Evolutionary conservation across 768 basidiomycete species (phyloP).

Genomic region (Russula vinacea): DNA sequence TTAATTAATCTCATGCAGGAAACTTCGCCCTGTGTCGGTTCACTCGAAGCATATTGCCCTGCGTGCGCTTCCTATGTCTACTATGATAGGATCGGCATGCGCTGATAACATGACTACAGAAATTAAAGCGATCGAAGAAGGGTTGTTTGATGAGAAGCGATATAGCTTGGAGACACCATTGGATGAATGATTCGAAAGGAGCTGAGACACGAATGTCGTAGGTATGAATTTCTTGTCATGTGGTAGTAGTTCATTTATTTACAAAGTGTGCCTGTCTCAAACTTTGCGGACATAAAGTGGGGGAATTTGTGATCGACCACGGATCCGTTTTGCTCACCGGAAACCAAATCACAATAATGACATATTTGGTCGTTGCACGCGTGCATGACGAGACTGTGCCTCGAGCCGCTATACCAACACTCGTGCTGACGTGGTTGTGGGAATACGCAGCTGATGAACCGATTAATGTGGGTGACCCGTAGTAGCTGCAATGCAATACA

Average conservation of each 20-base stretch:
- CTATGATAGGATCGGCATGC: background rate
- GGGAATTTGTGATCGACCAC: background rate
- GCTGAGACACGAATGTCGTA: background rate
- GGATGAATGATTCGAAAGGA: background rate
- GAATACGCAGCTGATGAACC: background rate
- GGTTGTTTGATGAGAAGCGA: slow-evolving; percentile 38
- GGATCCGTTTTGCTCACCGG: background rate
- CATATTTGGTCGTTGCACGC: background rate
- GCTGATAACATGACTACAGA: slow-evolving; percentile 41
- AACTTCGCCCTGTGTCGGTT: slow-evolving; percentile 62
- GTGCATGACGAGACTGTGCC: too few relatives aligned
- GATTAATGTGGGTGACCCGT: background rate
- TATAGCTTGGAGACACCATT: slow-evolving; percentile 33
- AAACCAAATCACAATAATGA: background rate
- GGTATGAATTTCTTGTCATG: background rate
- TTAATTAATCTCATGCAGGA: slow-evolving; percentile 36
- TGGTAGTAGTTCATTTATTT: background rate
- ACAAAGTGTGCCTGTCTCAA: background rate
- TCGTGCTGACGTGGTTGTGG: too few relatives aligned
- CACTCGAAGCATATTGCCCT: slow-evolving; percentile 64
- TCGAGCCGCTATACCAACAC: too few relatives aligned
- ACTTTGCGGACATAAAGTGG: slow-evolving; percentile 11
- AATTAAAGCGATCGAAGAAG: slow-evolving; percentile 65
- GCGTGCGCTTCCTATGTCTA: slow-evolving; percentile 44
- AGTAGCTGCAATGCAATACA: background rate